Percentiles rank a stretch among this genome's conserved stretches.
Evolutionary conservation across 495 filamentous ascomycete genomes (phyloP).

Genomic region (Sporormia fimetaria): DNA sequence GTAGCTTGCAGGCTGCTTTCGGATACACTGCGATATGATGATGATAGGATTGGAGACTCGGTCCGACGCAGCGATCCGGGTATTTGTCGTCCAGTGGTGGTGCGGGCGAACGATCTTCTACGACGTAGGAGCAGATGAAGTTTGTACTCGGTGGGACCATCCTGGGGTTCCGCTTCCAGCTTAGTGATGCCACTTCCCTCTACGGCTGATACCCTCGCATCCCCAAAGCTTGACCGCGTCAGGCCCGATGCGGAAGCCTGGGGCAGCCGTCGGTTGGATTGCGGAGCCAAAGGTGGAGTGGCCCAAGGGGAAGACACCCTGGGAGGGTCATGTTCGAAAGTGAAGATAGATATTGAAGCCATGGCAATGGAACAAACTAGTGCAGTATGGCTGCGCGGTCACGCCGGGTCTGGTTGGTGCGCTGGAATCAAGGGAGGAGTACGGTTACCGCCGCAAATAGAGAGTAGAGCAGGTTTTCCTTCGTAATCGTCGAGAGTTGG

Average conservation of each 20-base stretch:
- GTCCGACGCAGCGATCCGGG: conserved; percentile 48
- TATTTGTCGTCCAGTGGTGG: conserved; percentile 49
- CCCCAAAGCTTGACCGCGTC: background rate
- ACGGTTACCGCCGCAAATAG: conserved; percentile 20
- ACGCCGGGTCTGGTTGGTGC: no score
- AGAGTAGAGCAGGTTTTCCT: conserved; percentile 6
- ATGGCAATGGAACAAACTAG: conserved; percentile 37
- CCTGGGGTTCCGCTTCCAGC: conserved; percentile 81
- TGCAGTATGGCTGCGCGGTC: background rate
- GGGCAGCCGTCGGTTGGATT: conserved; percentile 3
- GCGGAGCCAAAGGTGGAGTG: conserved; percentile 33
- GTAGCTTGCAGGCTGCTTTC: conserved; percentile 13
- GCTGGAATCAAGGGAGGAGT: no score
- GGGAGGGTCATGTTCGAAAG: conserved; percentile 79
- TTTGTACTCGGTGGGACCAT: conserved; percentile 93
- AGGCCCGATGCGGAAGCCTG: conserved; percentile 6
- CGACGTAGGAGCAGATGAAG: conserved; percentile 79
- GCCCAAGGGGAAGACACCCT: conserved; percentile 86
- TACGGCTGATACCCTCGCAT: background rate
- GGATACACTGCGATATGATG: conserved; percentile 18
- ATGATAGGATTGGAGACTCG: conserved; percentile 12
- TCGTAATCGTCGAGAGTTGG: conserved; percentile 39
- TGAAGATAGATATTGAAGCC: conserved; percentile 96
- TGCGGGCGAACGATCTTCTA: conserved; percentile 56
- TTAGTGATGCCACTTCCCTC: conserved; percentile 59